Evolutionary conservation across 805 yeast genomes (phyloP).

Genomic region (Ogataea glucozyma): DNA sequence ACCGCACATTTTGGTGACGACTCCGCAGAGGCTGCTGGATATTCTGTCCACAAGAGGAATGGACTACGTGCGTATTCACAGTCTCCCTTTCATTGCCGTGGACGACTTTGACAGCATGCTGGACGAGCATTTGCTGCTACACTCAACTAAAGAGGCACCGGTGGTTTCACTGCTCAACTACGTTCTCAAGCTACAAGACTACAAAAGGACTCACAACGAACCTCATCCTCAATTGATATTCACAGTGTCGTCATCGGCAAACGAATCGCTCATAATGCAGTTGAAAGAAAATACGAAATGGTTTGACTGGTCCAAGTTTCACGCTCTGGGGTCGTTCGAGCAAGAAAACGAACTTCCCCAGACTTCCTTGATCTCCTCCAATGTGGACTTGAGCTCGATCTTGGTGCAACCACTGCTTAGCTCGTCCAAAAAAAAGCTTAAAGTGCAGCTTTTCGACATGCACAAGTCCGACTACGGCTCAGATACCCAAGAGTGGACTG

Average conservation of each 20-base stretch:
- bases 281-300: constrained; percentile 55
- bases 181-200: constrained; percentile 35
- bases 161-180: constrained; percentile 35
- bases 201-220: constrained; percentile 31
- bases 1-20: constrained; percentile 37
- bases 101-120: constrained; percentile 39
- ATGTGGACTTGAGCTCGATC: constrained; percentile 28
- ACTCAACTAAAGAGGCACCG: constrained; percentile 28
- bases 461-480: constrained; percentile 27
- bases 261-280: constrained; percentile 51
- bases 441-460: constrained; percentile 29
- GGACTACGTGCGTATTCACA: constrained; percentile 32
- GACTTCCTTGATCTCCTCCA: constrained; percentile 21
- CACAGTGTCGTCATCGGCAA: constrained; percentile 29
- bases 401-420: constrained; percentile 26
- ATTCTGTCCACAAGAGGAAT: constrained; percentile 35
- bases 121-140: constrained; percentile 19
- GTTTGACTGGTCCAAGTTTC: constrained; percentile 38
- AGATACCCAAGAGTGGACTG: constrained; percentile 22
- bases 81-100: constrained; percentile 31
- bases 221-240: constrained; percentile 35
- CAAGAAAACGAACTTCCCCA: constrained; percentile 24
- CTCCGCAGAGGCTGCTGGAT: constrained; percentile 40
- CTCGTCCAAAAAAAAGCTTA: constrained; percentile 18
- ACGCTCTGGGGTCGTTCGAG: constrained; percentile 30